Evolutionary conservation across 345 rosid genomes (phyloP).

Genomic region (Erodium maritimum): DNA sequence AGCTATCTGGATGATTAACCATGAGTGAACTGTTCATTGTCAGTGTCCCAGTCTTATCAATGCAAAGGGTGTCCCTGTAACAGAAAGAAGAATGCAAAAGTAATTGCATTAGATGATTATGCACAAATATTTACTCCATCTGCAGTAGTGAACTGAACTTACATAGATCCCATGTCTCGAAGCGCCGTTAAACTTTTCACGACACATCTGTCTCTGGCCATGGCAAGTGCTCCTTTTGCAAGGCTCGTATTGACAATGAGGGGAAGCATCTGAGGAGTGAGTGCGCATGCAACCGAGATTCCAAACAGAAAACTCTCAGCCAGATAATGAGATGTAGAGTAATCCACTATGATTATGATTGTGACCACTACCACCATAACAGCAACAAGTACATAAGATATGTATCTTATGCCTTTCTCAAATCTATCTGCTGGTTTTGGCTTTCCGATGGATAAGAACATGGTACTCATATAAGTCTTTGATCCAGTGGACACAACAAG

Average conservation of each 20-base stretch:
- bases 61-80: constrained; percentile 52
- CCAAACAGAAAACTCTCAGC: constrained; percentile 50
- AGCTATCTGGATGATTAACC: constrained; percentile 42
- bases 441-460: constrained; percentile 50
- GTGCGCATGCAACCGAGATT: constrained; percentile 55
- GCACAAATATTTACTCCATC: neutral
- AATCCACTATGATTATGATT: constrained; percentile 29
- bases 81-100: neutral
- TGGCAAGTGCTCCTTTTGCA: constrained; percentile 65
- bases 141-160: constrained; percentile 11
- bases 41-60: constrained; percentile 72
- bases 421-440: constrained; percentile 46
- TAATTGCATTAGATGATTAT: too few relatives aligned
- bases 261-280: constrained; percentile 77
- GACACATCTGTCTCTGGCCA: constrained; percentile 67
- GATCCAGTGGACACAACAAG: constrained; percentile 59
- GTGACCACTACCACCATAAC: constrained; percentile 44
- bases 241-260: constrained; percentile 58
- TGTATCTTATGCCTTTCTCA: constrained; percentile 37
- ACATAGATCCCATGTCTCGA: constrained; percentile 71
- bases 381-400: constrained; percentile 49
- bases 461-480: constrained; percentile 55
- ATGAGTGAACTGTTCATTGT: constrained; percentile 56
- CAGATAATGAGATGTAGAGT: constrained; percentile 17
- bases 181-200: constrained; percentile 56